Conservation (phyloP, 164 flowering plant genomes). For the Dillenia turbinata region DNA sequence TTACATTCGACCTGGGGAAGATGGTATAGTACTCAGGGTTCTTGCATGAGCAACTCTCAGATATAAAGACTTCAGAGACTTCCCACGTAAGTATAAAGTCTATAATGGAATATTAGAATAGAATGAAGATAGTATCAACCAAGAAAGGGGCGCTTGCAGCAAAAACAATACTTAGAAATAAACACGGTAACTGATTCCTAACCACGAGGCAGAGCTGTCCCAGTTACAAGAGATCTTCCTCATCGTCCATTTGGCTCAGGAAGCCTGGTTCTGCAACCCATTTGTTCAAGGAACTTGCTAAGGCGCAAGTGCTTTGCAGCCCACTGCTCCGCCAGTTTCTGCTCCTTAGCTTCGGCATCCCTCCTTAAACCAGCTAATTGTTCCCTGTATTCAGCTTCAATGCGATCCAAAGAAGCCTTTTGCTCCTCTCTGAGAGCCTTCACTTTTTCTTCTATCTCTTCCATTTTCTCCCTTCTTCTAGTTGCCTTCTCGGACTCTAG, state of each 20-base stretch:
- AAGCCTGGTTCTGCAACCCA: slow-evolving; percentile 44
- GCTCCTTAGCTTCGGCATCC: slow-evolving; percentile 88
- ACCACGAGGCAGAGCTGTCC: not conserved
- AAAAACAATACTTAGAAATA: no score
- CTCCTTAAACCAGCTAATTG: slow-evolving; percentile 63
- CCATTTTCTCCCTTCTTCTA: slow-evolving; percentile 73
- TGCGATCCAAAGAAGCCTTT: slow-evolving; percentile 48
- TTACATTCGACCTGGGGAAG: no score
- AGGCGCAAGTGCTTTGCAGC: slow-evolving; percentile 60
- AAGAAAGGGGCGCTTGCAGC: no score
- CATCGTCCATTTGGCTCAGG: slow-evolving; percentile 43
- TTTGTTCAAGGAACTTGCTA: slow-evolving; percentile 62
- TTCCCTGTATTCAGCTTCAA: slow-evolving; percentile 78
- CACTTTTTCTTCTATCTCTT: slow-evolving; percentile 73
- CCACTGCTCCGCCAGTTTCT: slow-evolving; percentile 81
- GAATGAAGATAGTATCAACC: no score
- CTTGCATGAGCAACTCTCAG: no score
- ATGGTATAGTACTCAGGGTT: no score
- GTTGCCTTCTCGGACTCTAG: slow-evolving; percentile 83
- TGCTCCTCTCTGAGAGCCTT: slow-evolving; percentile 75
- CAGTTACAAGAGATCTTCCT: slow-evolving; percentile 9
- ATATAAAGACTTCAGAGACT: no score
- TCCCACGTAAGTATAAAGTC: no score
- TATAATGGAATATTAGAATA: no score
- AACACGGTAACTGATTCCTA: no score